Base-by-base conservation (phyloP, 768 basidiomycete genomes). In the Paxillus involutus region DNA sequence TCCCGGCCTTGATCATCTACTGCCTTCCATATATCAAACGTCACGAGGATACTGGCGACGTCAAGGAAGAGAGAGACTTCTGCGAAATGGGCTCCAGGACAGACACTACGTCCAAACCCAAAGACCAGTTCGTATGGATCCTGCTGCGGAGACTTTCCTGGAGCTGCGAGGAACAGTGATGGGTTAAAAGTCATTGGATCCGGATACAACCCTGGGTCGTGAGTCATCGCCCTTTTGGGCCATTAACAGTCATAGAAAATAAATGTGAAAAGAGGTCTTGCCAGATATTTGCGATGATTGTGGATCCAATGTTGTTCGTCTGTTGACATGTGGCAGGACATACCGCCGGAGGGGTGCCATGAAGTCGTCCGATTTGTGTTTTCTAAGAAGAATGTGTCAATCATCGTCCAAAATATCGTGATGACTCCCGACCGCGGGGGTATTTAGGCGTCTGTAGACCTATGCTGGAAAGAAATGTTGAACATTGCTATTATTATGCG, bases 381-480 rank as follows among this genome's bases (percentile, higher is more conserved):
- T 53, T 32, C n/a, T n/a, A n/a, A n/a, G n/a, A n/a, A n/a, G n/a
- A n/a, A 63, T 63, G 16, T 44, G 52, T 0, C 70, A 59, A 59
- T 79, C 75, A 13, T n/a, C 62, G 46, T 77, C 68, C 29, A 79
- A 61, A 29, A 75, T 58, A 0, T 67, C 63, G 63, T 64, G 69
- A 57, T 75, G 75, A 14, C 64, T 58, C 37, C 62, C 64, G 7
- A 71, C 69, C 0, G 73, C 74, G 40, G 21, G 21, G 3, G 67
- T 3, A 68, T 47, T 8, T 70, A 80, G 62, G 29, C 62, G 72
- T 9, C 80, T 72, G 52, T 80, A 80, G 14, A 67, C 63, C 52
- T 62, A 52, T 78, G 62, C 9, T 65, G 61, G 1, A 76, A 72
- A 10, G 76, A 73, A 9, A 80, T 75, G 48, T 77, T 77, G 67